A percentile compares a stretch with the other conserved stretches of the same genome.
Conservation (phyloP, 441 rosid genomes). For the Brassica balearica region DNA sequence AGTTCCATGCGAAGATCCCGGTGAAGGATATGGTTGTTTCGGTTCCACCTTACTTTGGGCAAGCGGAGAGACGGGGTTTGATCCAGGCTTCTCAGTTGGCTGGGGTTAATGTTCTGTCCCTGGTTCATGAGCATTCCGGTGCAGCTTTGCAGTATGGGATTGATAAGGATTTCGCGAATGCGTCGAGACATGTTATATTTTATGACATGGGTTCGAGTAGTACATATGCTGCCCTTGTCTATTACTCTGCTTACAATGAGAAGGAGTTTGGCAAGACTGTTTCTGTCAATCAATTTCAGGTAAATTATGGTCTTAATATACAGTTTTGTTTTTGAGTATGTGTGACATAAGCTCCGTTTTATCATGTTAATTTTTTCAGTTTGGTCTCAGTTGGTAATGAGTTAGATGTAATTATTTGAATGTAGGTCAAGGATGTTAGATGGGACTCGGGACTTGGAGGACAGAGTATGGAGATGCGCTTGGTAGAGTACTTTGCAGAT, state of each 20-base stretch:
- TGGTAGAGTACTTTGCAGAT: slow-evolving; percentile 91
- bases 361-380: slow-evolving; percentile 7
- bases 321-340: neutral
- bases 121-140: slow-evolving; percentile 88
- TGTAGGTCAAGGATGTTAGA: slow-evolving; percentile 97
- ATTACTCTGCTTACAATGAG: slow-evolving; percentile 81
- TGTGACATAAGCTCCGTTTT: neutral
- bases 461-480: slow-evolving; percentile 77
- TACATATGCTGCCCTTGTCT: slow-evolving; percentile 85
- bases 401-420: slow-evolving; percentile 12
- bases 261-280: slow-evolving; percentile 90
- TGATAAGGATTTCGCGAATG: slow-evolving; percentile 90
- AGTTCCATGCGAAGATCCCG: slow-evolving; percentile 71
- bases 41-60: slow-evolving; percentile 95
- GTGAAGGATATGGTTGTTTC: slow-evolving; percentile 80
- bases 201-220: slow-evolving; percentile 96
- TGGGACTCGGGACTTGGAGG: slow-evolving; percentile 97
- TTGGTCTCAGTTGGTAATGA: slow-evolving; percentile 21
- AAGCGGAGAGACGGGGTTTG: slow-evolving; percentile 90
- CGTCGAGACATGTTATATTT: slow-evolving; percentile 82
- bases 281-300: slow-evolving; percentile 94
- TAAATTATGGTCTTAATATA: slow-evolving; percentile 27
- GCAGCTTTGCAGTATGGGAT: slow-evolving; percentile 99
- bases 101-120: slow-evolving; percentile 80
- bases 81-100: slow-evolving; percentile 89